These are phyloP conservation scores for Calonectria pseudoturangicola DNA, from an alignment of 2,329 filamentous ascomycete genomes.

Conservation along the genomic window DNA sequence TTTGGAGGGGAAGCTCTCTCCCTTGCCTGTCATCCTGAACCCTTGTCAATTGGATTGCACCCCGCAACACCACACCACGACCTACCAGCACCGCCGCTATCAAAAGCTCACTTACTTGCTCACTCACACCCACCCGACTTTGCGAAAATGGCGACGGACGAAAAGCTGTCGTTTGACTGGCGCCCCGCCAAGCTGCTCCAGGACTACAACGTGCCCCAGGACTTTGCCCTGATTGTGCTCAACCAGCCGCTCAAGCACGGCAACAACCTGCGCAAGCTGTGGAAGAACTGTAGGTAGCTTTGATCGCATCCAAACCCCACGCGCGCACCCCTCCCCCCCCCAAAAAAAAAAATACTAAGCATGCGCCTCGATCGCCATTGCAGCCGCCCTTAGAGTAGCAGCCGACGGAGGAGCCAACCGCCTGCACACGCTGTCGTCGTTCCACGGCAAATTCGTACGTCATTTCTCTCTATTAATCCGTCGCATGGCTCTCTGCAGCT, in stretches of 20 bases:
- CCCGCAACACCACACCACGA: neutral
- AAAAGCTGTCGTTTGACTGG: conserved; percentile 58
- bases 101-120: neutral
- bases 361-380: neutral
- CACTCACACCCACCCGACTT: conserved; percentile 6
- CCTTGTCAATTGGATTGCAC: neutral
- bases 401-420: conserved; percentile 95
- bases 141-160: conserved; percentile 47
- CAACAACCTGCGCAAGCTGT: conserved; percentile 68
- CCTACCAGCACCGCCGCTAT: neutral
- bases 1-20: neutral
- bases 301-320: conserved; percentile 16
- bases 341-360: conserved; percentile 46
- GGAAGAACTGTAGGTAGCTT: conserved; percentile 67
- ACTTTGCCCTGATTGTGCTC: conserved; percentile 69
- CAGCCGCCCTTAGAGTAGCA: conserved; percentile 82
- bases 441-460: conserved; percentile 66
- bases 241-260: conserved; percentile 71
- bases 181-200: conserved; percentile 62
- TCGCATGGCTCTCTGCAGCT: conserved; percentile 2
- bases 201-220: conserved; percentile 56
- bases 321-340: neutral
- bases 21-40: neutral
- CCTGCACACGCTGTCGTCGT: conserved; percentile 71
- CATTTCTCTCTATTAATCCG: conserved; percentile 3